Conservation (phyloP, 2,329 filamentous ascomycete genomes). For the Macrophomina phaseolina region DNA sequence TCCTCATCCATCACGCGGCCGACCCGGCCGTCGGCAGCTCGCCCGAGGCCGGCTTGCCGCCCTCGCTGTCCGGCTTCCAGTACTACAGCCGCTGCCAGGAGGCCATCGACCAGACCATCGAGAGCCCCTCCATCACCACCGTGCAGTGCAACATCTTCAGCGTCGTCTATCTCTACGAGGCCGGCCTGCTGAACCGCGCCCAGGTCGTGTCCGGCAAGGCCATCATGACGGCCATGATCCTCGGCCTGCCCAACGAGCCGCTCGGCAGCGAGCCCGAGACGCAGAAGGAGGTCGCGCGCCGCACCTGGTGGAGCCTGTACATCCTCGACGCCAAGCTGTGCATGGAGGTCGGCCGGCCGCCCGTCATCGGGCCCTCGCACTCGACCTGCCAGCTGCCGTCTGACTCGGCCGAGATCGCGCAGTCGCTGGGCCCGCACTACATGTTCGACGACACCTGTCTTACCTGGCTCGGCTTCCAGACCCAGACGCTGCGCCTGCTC, state of each 20-base stretch:
- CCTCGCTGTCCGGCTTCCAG: slow-evolving; percentile 6
- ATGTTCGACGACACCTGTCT: slow-evolving; percentile 40
- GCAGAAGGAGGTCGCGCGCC: slow-evolving; percentile 49
- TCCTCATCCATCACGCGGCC: slow-evolving; percentile 28
- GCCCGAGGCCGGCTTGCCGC: not conserved
- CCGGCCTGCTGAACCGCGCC: slow-evolving; percentile 56
- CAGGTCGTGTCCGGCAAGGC: slow-evolving; percentile 47
- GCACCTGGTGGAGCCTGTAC: slow-evolving; percentile 57
- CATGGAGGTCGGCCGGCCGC: slow-evolving; percentile 57
- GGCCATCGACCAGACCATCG: not conserved
- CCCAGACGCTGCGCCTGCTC: slow-evolving; percentile 45
- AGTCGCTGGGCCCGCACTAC: slow-evolving; percentile 41
- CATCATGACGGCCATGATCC: slow-evolving; percentile 52
- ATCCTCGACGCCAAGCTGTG: slow-evolving; percentile 53
- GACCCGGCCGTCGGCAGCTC: not conserved
- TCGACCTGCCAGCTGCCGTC: slow-evolving; percentile 47
- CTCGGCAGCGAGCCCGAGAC: not conserved
- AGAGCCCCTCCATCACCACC: slow-evolving; percentile 47
- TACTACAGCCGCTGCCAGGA: slow-evolving; percentile 14
- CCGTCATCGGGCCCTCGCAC: slow-evolving; percentile 41
- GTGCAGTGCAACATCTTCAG: slow-evolving; percentile 55
- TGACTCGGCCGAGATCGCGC: slow-evolving; percentile 42
- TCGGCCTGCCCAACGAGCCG: slow-evolving; percentile 56
- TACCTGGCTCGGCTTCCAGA: slow-evolving; percentile 48
- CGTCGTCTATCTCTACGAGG: slow-evolving; percentile 53